Percentiles rank a stretch among this genome's conserved stretches.
Evolutionary conservation across 805 yeast species (phyloP).

Genomic region (Lachancea sp.): DNA sequence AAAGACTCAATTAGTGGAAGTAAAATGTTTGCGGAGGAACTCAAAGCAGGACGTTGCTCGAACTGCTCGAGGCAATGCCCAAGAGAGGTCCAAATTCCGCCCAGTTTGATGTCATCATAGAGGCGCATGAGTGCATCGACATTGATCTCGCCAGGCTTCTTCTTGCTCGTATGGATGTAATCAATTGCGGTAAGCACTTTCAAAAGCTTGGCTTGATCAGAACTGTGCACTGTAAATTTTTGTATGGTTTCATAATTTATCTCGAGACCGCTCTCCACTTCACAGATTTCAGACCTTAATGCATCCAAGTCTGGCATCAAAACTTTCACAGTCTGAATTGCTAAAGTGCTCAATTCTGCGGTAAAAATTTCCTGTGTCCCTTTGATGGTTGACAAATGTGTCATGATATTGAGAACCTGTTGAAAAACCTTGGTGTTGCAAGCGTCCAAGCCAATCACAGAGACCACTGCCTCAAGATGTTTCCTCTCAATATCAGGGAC

Average conservation of each 20-base stretch:
- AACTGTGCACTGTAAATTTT: slow-evolving; percentile 69
- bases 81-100: slow-evolving; percentile 77
- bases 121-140: slow-evolving; percentile 47
- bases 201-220: slow-evolving; percentile 84
- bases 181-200: slow-evolving; percentile 84
- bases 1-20: slow-evolving; percentile 85
- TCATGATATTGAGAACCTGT: slow-evolving; percentile 75
- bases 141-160: slow-evolving; percentile 20
- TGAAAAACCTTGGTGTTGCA: slow-evolving; percentile 82
- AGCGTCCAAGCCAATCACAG: slow-evolving; percentile 69
- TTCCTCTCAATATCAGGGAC: slow-evolving; percentile 60
- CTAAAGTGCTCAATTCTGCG: slow-evolving; percentile 55
- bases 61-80: slow-evolving; percentile 63
- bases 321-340: slow-evolving; percentile 49
- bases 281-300: slow-evolving; percentile 41
- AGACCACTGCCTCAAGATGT: slow-evolving; percentile 56
- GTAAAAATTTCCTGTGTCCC: slow-evolving; percentile 63
- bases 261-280: slow-evolving; percentile 36
- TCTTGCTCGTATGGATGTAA: slow-evolving; percentile 53
- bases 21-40: slow-evolving; percentile 69
- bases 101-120: slow-evolving; percentile 65
- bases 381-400: slow-evolving; percentile 56
- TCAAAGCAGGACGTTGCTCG: slow-evolving; percentile 50
- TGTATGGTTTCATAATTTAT: slow-evolving; percentile 50
- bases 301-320: slow-evolving; percentile 50